Evolutionary conservation across 148 eudicot genomes (phyloP), one percentile per base, ranked within the genome.

Genomic region (Silene conica): DNA sequence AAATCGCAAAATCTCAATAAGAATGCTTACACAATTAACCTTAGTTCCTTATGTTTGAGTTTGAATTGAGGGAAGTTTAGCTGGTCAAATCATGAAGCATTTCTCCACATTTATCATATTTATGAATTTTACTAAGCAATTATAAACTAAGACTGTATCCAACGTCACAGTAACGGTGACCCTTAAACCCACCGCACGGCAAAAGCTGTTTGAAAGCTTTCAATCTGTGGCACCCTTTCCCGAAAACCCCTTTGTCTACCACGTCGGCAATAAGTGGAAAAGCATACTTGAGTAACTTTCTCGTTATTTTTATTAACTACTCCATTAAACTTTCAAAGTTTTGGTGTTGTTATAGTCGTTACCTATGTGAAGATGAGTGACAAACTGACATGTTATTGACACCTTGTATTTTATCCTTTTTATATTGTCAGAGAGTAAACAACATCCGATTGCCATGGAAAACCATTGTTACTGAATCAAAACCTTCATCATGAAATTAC

Each of bases 1-100:
- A 71, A 28, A 78, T 8, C 71, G n/a, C 34, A 63, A 76, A 16
- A 34, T 41, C 48, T 23, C 7, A 19, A 50, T 78, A 64, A 78
- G 68, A 55, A 43, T 14, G 19, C 25, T 15, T 45, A 13, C 50
- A 22, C 21, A 52, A n/a, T 10, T 41, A 50, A 65, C 50, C 12
- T 38, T 54, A 22, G 2, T 23, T 67, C 16, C 15, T 20, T 12
- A 25, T 16, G 20, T 31, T 26, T 57, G n/a, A n/a, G n/a, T n/a
- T n/a, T n/a, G 1, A 3, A 18, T 3, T 21, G 13, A 26, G 13
- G 28, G 28, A 4, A 21, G 20, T 5, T 11, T 23, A 52, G 31
- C 26, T 60, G 23, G 63, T 60, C 60, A n/a, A n/a, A 57, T 57
- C 22, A 57, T 18, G 22, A 57, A 18, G 60, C 60, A 19, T 57